phyloP scores from a whole-genome alignment of 2,329 filamentous ascomycete genomes.

The Ophiostoma ulmi region DNA sequence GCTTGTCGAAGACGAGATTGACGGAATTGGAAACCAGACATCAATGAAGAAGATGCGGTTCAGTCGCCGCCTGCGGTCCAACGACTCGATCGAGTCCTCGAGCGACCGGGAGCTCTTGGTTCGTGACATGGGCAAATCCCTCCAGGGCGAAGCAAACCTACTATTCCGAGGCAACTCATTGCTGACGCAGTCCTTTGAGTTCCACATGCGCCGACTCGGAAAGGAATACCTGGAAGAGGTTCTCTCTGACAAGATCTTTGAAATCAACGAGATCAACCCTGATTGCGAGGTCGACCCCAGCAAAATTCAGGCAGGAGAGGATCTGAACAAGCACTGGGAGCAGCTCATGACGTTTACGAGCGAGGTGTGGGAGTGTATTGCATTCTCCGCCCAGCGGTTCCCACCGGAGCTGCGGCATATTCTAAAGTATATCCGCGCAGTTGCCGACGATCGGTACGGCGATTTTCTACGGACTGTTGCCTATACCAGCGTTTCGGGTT shows the following conservation, averaged over 20 bases:
- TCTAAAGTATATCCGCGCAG: constrained; percentile 84
- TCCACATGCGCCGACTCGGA: constrained; percentile 90
- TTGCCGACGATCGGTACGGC: constrained; percentile 90
- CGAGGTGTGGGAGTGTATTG: constrained; percentile 80
- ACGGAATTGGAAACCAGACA: constrained; percentile 79
- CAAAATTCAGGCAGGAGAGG: constrained; percentile 60
- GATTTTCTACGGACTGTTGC: constrained; percentile 84
- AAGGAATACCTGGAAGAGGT: constrained; percentile 89
- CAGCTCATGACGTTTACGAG: constrained; percentile 70
- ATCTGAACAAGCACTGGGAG: constrained; percentile 78
- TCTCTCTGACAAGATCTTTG: constrained; percentile 74
- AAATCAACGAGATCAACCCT: constrained; percentile 85
- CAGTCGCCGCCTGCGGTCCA: constrained; percentile 64
- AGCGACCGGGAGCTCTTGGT: constrained; percentile 67
- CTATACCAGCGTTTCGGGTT: constrained; percentile 92
- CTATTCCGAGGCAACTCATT: constrained; percentile 93
- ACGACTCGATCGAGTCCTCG: constrained; percentile 58
- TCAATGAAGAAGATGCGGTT: constrained; percentile 69
- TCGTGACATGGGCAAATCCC: constrained; percentile 70
- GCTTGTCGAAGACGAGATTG: constrained; percentile 93
- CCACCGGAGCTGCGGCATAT: constrained; percentile 78
- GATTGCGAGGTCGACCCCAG: constrained; percentile 95
- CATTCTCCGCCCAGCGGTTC: constrained; percentile 65
- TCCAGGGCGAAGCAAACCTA: constrained; percentile 84
- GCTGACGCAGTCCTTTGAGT: constrained; percentile 86